Conservation (phyloP, 495 filamentous ascomycete species). For the Penicillium taxi region DNA sequence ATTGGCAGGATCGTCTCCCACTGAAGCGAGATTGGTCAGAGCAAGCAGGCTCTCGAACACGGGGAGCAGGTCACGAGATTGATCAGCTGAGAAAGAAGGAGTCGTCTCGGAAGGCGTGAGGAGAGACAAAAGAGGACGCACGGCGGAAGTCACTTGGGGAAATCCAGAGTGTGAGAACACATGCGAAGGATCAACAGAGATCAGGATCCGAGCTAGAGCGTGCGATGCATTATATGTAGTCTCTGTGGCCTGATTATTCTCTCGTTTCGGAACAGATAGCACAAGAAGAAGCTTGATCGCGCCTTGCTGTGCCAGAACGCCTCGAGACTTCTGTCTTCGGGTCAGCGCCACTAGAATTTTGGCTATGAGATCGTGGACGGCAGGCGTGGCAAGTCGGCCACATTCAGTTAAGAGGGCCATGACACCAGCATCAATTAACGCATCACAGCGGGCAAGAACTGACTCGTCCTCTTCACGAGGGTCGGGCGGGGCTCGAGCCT, state of each 20-base stretch:
- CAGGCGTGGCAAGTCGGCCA: slow-evolving; percentile 57
- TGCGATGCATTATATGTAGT: slow-evolving; percentile 64
- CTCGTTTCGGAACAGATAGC: slow-evolving; percentile 51
- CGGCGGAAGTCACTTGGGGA: slow-evolving; percentile 63
- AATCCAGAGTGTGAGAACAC: slow-evolving; percentile 73
- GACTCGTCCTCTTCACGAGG: slow-evolving; percentile 64
- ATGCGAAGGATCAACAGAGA: slow-evolving; percentile 76
- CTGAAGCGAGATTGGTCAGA: slow-evolving; percentile 85
- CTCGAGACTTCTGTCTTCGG: slow-evolving; percentile 60
- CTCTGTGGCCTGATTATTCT: slow-evolving; percentile 28
- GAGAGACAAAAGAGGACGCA: slow-evolving; percentile 69
- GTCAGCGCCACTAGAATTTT: slow-evolving; percentile 70
- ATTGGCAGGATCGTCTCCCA: slow-evolving; percentile 55
- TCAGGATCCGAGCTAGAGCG: slow-evolving; percentile 83
- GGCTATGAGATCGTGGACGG: slow-evolving; percentile 58
- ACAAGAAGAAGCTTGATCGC: slow-evolving; percentile 75
- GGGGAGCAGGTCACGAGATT: slow-evolving; percentile 73
- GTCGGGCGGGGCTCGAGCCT: slow-evolving; percentile 46
- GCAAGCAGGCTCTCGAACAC: slow-evolving; percentile 86
- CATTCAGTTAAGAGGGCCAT: slow-evolving; percentile 66
- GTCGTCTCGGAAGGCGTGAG: slow-evolving; percentile 45
- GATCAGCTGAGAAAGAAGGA: slow-evolving; percentile 41
- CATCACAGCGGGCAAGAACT: slow-evolving; percentile 67
- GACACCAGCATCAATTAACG: slow-evolving; percentile 64
- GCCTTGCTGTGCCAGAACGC: slow-evolving; percentile 80